Conservation (phyloP, 768 basidiomycete genomes). For the Boletus rex-veris region DNA sequence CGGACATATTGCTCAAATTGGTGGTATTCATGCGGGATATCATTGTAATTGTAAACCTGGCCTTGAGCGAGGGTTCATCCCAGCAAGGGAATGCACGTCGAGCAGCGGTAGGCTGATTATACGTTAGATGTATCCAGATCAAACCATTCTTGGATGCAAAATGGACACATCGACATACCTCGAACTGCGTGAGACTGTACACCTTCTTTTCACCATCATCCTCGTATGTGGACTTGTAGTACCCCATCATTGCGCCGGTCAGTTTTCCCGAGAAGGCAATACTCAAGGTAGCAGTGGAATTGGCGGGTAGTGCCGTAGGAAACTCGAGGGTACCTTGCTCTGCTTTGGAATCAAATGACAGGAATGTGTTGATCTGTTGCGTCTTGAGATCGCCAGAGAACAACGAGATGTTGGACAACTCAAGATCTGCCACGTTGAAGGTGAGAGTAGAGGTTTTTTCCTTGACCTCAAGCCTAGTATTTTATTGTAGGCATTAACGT, state of each 20-base stretch:
- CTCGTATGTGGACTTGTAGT: constrained; percentile 70
- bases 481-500: background rate
- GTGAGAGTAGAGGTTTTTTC: constrained; percentile 57
- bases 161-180: constrained; percentile 39
- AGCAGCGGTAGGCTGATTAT: constrained; percentile 73
- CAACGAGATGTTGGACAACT: constrained; percentile 54
- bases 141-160: background rate
- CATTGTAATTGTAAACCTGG: constrained; percentile 74
- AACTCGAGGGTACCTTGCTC: constrained; percentile 68
- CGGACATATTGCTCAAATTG: constrained; percentile 87
- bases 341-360: constrained; percentile 52
- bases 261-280: constrained; percentile 69
- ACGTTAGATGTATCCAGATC: background rate
- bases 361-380: constrained; percentile 43
- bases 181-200: constrained; percentile 88
- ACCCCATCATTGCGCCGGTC: constrained; percentile 73
- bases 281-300: constrained; percentile 66
- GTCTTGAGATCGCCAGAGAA: constrained; percentile 51
- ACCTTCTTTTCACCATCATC: constrained; percentile 59
- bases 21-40: constrained; percentile 74
- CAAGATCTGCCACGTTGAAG: constrained; percentile 62
- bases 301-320: constrained; percentile 54
- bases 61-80: constrained; percentile 92
- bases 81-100: constrained; percentile 83
- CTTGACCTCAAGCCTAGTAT: constrained; percentile 56